phyloP scores from a whole-genome alignment of 768 basidiomycete species.

The Auriculariales sp. region DNA sequence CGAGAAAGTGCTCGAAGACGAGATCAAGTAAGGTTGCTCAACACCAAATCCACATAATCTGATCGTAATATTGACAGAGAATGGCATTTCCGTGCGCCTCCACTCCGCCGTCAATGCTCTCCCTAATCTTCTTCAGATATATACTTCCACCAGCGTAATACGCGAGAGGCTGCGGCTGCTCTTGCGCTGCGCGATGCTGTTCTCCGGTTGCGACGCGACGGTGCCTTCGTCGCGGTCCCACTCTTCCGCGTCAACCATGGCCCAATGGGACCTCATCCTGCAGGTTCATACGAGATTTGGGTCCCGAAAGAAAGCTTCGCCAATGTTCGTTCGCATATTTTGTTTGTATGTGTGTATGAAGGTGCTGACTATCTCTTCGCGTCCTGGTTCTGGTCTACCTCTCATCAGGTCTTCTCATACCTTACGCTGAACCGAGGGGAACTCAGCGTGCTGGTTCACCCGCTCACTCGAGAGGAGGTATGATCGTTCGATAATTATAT shows the following conservation, averaged over 20 bases:
- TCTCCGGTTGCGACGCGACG: slow-evolving; percentile 52
- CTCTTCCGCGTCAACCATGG: slow-evolving; percentile 52
- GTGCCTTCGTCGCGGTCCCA: slow-evolving; percentile 70
- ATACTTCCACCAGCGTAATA: slow-evolving; percentile 61
- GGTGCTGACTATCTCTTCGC: no score
- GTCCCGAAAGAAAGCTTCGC: slow-evolving; percentile 59
- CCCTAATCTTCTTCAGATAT: slow-evolving; percentile 35
- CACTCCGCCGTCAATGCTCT: neutral
- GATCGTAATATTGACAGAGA: slow-evolving; percentile 28
- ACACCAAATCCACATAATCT: neutral
- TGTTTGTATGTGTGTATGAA: no score
- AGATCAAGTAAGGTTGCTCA: slow-evolving; percentile 39
- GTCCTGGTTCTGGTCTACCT: no score
- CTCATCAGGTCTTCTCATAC: slow-evolving; percentile 71
- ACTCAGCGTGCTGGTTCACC: slow-evolving; percentile 62
- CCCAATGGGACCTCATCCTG: slow-evolving; percentile 64
- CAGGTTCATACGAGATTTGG: slow-evolving; percentile 76
- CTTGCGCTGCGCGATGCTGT: slow-evolving; percentile 58
- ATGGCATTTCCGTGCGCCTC: slow-evolving; percentile 61
- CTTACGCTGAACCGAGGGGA: slow-evolving; percentile 51
- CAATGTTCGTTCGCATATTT: no score
- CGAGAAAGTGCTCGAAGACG: slow-evolving; percentile 38
- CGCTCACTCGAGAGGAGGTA: slow-evolving; percentile 57
- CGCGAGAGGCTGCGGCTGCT: slow-evolving; percentile 45
- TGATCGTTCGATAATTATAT: slow-evolving; percentile 14